Base-by-base conservation (phyloP, 164 flowering plant genomes). In the Pachysandra terminalis region DNA sequence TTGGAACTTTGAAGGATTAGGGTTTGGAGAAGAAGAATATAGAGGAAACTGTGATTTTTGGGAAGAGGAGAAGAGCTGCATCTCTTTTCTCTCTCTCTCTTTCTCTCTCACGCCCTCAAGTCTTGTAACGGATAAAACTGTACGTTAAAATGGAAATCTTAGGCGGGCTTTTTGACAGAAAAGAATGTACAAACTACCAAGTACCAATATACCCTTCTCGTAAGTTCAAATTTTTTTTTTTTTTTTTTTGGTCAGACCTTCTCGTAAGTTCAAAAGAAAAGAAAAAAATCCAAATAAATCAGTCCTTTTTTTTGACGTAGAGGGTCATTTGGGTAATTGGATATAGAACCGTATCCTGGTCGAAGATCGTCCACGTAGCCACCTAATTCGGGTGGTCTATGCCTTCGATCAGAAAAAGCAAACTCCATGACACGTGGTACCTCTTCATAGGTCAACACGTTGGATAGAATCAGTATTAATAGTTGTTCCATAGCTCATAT, bases 1-100 rank as follows among this genome's bases (percentile, higher is more conserved):
- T 48, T 28, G 28, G 71, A 74, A 70, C 45, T 81, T 84, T 59
- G 74, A 74, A 19, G 77, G 59, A 61, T 74, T 78, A 23, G 81
- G 71, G 70, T 68, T 81, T 62, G 72, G 80, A 54, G 86, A 73
- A 12, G 78, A 69, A 48, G 84, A 59, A 61, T 82, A 75, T 63
- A 80, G 70, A 40, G 74, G 68, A 78, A 81, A 74, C 24, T 75
- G 66, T 1, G 76, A 28, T n/a, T 73, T 65, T 25, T 69, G 63
- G 45, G 74, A 71, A 48, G 77, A 61, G 21, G 75, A 73, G 69
- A 60, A 71, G 68, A 73, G 62, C 72, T 69, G 73, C 79, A 73
- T 77, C 37, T 61, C n/a, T n/a, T n/a, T n/a, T n/a, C n/a, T n/a
- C n/a, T n/a, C n/a, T n/a, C n/a, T n/a, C n/a, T n/a, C n/a, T n/a